Conservation (phyloP, 192 early-diverging fungal genomes). For the Diversispora epigaea region DNA sequence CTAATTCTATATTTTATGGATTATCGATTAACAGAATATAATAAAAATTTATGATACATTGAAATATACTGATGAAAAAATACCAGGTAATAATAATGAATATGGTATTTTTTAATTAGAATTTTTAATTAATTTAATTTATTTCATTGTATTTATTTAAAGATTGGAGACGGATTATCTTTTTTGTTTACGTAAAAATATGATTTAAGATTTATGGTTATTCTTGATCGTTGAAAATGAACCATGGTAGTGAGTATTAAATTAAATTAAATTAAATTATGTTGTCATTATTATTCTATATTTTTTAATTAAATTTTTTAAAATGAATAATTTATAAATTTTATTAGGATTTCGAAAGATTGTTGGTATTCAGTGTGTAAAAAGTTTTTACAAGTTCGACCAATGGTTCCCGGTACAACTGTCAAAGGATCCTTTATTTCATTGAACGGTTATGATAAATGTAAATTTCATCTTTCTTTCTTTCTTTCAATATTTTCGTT, state of each 20-base stretch:
- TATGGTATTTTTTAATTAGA: not conserved
- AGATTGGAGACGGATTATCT: slow-evolving; percentile 85
- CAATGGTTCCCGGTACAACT: slow-evolving; percentile 31
- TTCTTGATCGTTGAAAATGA: slow-evolving; percentile 73
- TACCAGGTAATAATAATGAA: slow-evolving; percentile 51
- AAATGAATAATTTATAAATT: too few species aligned
- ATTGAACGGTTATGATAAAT: slow-evolving; percentile 33
- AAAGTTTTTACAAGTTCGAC: slow-evolving; percentile 62
- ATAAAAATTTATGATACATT: slow-evolving; percentile 67
- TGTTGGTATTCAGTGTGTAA: slow-evolving; percentile 75
- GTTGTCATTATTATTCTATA: not conserved
- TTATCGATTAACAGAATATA: slow-evolving; percentile 77
- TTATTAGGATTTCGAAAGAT: slow-evolving; percentile 84
- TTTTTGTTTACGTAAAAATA: slow-evolving; percentile 68
- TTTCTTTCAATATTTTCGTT: too few species aligned
- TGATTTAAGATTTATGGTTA: slow-evolving; percentile 83
- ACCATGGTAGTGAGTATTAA: slow-evolving; percentile 45
- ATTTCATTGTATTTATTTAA: not conserved
- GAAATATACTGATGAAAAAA: slow-evolving; percentile 78
- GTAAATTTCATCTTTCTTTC: not conserved
- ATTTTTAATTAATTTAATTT: not conserved
- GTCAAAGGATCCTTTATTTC: slow-evolving; percentile 41
- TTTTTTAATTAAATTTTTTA: not conserved
- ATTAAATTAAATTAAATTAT: too few species aligned
- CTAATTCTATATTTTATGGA: too few species aligned